These are phyloP conservation scores for Obelidium mucronatum DNA, from an alignment of 192 early-diverging fungal genomes.

Conservation along the genomic window DNA sequence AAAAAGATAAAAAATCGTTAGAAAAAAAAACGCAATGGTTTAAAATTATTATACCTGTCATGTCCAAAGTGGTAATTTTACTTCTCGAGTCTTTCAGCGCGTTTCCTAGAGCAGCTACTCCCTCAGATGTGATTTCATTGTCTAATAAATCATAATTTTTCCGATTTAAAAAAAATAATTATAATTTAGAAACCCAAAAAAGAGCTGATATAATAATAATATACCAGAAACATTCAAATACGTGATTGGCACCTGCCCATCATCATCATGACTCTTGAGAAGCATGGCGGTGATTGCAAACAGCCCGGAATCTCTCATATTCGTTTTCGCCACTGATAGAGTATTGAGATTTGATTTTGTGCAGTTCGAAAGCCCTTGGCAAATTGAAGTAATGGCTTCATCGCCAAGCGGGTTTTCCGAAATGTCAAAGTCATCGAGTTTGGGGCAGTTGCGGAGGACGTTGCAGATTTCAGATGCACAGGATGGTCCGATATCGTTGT, in stretches of 20 bases:
- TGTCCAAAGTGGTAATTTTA: not conserved
- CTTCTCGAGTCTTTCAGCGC: not conserved
- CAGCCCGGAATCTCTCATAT: not conserved
- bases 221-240: constrained; percentile 15
- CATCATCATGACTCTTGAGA: too few relatives aligned
- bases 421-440: not conserved
- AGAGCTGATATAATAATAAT: too few relatives aligned
- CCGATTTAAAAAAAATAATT: too few relatives aligned
- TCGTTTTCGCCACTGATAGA: not conserved
- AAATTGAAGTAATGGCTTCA: not conserved
- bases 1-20: not conserved
- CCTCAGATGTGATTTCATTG: not conserved
- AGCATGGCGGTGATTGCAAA: not conserved
- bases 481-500: not conserved
- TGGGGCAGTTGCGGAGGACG: not conserved
- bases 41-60: not conserved
- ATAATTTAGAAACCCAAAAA: not conserved
- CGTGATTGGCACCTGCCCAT: not conserved
- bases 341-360: not conserved
- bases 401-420: not conserved
- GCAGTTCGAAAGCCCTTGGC: not conserved
- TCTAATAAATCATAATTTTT: not conserved
- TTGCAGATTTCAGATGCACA: not conserved
- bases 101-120: not conserved
- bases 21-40: not conserved